Percentiles rank a stretch among this genome's conserved stretches.
These are phyloP conservation scores for Elongisporangium anandrum DNA, from an alignment of 352 stramenopile species.

Conservation along the genomic window DNA sequence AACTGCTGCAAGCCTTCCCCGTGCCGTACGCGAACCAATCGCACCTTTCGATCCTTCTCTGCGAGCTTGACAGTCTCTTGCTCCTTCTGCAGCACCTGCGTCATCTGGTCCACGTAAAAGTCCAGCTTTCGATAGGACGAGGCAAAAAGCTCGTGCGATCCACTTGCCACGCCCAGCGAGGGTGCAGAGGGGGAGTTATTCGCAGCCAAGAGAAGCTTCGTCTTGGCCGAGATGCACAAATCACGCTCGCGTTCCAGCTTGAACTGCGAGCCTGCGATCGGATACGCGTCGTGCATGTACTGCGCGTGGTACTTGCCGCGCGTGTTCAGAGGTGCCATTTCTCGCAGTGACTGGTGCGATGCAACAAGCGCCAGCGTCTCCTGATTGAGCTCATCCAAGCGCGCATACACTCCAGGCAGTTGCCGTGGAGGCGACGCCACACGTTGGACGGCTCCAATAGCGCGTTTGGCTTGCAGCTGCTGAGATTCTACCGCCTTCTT, in stretches of 20 bases:
- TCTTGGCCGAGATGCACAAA: constrained; percentile 52
- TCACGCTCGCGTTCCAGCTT: constrained; percentile 64
- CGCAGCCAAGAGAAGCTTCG: constrained; percentile 51
- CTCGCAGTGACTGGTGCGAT: constrained; percentile 24
- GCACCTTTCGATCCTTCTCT: constrained; percentile 26
- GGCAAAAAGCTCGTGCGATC: not conserved
- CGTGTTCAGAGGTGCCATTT: constrained; percentile 41
- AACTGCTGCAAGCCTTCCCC: constrained; percentile 44
- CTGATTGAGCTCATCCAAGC: constrained; percentile 32
- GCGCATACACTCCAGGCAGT: constrained; percentile 39
- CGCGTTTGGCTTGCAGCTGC: not conserved
- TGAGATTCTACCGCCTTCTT: not conserved
- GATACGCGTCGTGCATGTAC: constrained; percentile 67
- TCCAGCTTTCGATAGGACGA: constrained; percentile 42
- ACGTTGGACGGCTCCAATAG: not conserved
- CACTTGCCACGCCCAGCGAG: not conserved
- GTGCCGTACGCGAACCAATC: constrained; percentile 31
- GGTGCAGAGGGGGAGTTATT: constrained; percentile 1
- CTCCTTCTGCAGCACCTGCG: constrained; percentile 22
- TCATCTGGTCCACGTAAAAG: constrained; percentile 39
- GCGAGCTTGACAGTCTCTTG: constrained; percentile 18
- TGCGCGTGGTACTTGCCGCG: constrained; percentile 64
- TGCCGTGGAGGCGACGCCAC: not conserved
- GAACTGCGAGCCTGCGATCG: constrained; percentile 68
- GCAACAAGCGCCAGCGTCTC: constrained; percentile 44